Evolutionary conservation across 306 rosid species (phyloP).

Genomic region (Calophaca sinica): DNA sequence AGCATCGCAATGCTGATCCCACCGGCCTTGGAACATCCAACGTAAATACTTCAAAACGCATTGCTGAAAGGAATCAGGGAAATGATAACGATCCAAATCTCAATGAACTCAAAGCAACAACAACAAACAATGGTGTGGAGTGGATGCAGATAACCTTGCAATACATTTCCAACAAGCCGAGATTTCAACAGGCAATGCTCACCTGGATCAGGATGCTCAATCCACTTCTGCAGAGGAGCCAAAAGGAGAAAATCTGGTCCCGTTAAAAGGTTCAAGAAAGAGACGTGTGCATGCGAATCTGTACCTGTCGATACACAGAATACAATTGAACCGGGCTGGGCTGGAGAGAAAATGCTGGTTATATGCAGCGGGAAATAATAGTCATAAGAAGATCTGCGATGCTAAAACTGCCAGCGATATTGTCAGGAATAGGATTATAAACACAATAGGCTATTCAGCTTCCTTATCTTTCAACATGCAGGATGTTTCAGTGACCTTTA

Average conservation of each 20-base stretch:
- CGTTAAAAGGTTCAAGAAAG: conserved; percentile 84
- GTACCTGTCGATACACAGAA: conserved; percentile 49
- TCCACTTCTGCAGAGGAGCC: conserved; percentile 72
- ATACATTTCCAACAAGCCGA: conserved; percentile 60
- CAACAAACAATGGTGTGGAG: not conserved
- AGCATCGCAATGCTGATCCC: conserved; percentile 48
- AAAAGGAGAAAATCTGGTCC: conserved; percentile 87
- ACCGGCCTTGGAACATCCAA: no score
- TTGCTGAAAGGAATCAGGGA: conserved; percentile 46
- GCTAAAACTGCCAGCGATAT: conserved; percentile 53
- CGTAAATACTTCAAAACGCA: conserved; percentile 36
- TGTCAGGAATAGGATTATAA: conserved; percentile 71
- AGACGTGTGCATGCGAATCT: conserved; percentile 43
- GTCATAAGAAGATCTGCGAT: conserved; percentile 50
- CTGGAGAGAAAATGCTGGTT: conserved; percentile 42
- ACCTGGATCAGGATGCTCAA: conserved; percentile 24
- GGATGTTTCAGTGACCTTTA: conserved; percentile 73
- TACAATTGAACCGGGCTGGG: conserved; percentile 40
- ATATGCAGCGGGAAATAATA: conserved; percentile 54
- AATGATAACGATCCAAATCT: conserved; percentile 78
- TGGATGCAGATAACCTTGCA: conserved; percentile 51
- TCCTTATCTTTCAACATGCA: conserved; percentile 59
- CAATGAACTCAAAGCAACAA: conserved; percentile 72
- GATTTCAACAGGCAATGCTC: conserved; percentile 42
- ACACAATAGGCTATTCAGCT: conserved; percentile 78